Base-by-base conservation (phyloP, 1,284 basidiomycete species). In the Anthracocystis setariae region DNA sequence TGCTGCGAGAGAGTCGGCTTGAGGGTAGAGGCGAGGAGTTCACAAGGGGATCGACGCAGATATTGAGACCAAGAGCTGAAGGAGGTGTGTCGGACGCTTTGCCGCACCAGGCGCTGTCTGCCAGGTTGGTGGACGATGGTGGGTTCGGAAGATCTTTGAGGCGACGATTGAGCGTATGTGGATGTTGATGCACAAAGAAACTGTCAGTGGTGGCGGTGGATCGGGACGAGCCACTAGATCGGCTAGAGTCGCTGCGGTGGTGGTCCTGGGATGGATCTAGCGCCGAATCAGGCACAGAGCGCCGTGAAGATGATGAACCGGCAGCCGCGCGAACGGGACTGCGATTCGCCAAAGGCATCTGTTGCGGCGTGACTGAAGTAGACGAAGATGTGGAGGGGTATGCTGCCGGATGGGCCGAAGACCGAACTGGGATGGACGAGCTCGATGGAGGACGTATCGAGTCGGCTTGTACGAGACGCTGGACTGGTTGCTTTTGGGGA, bases 171-270 rank as follows among this genome's bases (percentile, higher is more conserved):
- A 48, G 47, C 7, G 24, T 17, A 44, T 65, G 62, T 8, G 63
- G 47, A 47, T 66, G 56, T 25, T 66, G 63, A n/a, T 56, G 63
- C 43, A 62, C 18, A 38, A 68, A 68, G 38, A 62, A 61, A 47
- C 65, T 68, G 39, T 68, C 65, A 9, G 56, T 57, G 5, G 65
- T 68, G 10, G 65, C 59, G 10, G 58, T 68, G 8, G 65, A 68
- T 25, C 65, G 35, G n/a, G 65, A 68, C 5, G 65, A 68, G 21
- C 65, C 65, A 4, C 49, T 68, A 8, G 65, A 68, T 39, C 65
- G 56, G 38, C 65, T 58, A 13, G 65, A 68, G 35, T 62, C 65
- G 54, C 65, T 68, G 35, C 65, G 49, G 21, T 68, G 65, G 29
- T 68, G 65, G 27, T 62, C 65, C 25, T 62, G 58, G 2, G 54